These are phyloP conservation scores for Suillus variegatus DNA, from an alignment of 768 basidiomycete genomes.

Conservation along the genomic window DNA sequence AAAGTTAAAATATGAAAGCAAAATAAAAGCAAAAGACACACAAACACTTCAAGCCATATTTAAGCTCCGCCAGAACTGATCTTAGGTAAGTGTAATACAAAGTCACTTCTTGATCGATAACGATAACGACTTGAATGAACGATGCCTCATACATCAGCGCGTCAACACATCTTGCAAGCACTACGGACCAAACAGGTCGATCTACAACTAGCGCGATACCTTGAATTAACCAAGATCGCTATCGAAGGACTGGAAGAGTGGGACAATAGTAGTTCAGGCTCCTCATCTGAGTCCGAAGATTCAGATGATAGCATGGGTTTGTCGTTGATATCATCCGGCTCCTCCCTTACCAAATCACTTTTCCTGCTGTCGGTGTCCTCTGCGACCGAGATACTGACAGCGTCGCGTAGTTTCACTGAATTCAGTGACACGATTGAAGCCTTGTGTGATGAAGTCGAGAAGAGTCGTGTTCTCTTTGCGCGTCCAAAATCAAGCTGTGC, in stretches of 20 bases:
- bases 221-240: neutral
- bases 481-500: neutral
- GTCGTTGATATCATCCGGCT: neutral
- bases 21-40: too few species aligned
- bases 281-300: neutral
- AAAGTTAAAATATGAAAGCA: too few species aligned
- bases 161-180: neutral
- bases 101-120: too few species aligned
- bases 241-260: neutral
- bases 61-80: too few species aligned
- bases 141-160: too few species aligned
- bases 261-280: neutral
- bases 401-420: neutral
- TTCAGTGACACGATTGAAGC: neutral
- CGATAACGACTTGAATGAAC: too few species aligned
- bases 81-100: too few species aligned
- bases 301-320: neutral
- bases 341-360: neutral
- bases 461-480: neutral
- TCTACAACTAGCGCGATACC: conserved; percentile 5
- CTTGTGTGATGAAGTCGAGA: conserved; percentile 4
- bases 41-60: too few species aligned
- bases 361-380: neutral
- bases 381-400: neutral
- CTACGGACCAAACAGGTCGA: neutral